phyloP scores from a whole-genome alignment of 116 monocot species.

The Zostera marina region DNA sequence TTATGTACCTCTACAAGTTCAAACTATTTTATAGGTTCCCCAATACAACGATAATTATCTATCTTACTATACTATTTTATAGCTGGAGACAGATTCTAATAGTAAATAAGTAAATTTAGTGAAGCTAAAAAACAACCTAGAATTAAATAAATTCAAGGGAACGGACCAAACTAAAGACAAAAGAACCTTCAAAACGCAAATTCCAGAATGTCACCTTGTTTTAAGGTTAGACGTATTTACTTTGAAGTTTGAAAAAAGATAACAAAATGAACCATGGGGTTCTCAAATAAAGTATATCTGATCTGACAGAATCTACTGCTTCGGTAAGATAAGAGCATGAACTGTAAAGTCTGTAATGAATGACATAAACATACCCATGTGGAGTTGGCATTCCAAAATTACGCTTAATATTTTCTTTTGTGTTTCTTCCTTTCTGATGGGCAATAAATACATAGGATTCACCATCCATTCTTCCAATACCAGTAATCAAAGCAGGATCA shows the following conservation, averaged over 20 bases:
- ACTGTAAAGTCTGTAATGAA: background rate
- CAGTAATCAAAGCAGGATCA: conserved; percentile 77
- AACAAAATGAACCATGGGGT: too few relatives aligned
- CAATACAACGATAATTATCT: too few relatives aligned
- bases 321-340: background rate
- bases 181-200: background rate
- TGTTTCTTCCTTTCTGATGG: conserved; percentile 78
- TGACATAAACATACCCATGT: conserved; percentile 41
- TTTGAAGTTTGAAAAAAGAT: too few relatives aligned
- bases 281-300: too few relatives aligned
- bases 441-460: conserved; percentile 59
- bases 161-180: background rate
- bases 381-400: conserved; percentile 89
- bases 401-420: conserved; percentile 66
- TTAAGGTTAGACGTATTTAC: too few relatives aligned
- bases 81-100: too few relatives aligned
- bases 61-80: too few relatives aligned
- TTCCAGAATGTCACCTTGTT: background rate
- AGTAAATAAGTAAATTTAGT: too few relatives aligned
- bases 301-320: too few relatives aligned
- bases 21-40: background rate
- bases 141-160: background rate
- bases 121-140: too few relatives aligned
- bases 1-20: background rate
- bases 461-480: conserved; percentile 62